Evolutionary conservation across 208 protist species (phyloP).

Genomic region (Novymonas esmeraldas): DNA sequence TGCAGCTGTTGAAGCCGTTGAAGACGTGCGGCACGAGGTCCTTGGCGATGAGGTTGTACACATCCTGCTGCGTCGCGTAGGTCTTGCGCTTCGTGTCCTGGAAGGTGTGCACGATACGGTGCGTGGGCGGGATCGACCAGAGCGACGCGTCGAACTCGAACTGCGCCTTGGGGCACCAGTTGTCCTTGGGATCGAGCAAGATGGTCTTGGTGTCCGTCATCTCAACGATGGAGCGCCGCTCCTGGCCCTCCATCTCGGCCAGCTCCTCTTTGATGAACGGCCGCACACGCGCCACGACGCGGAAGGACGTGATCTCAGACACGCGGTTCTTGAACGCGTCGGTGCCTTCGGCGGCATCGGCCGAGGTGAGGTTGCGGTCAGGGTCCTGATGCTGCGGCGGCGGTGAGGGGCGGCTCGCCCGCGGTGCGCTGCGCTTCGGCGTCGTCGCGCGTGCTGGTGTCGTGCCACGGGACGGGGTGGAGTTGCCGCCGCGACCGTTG

Average conservation of each 20-base stretch:
- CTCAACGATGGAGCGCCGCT: conserved; percentile 87
- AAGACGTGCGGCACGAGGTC: conserved; percentile 93
- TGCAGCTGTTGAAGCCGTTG: conserved; percentile 91
- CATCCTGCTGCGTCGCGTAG: conserved; percentile 85
- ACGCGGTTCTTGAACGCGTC: conserved; percentile 78
- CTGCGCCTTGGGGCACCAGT: conserved; percentile 87
- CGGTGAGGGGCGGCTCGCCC: background rate
- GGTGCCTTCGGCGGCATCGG: conserved; percentile 65
- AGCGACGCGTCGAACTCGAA: conserved; percentile 91
- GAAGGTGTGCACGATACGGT: conserved; percentile 86
- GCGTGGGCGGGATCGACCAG: conserved; percentile 88
- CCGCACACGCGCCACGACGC: conserved; percentile 82
- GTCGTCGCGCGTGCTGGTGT: conserved; percentile 13
- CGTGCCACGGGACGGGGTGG: conserved; percentile 3
- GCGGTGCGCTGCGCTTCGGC: conserved; percentile 13
- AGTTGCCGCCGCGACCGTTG: no score
- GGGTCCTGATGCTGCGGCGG: conserved; percentile 14
- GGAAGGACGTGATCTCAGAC: conserved; percentile 89
- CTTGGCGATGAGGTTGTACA: conserved; percentile 92
- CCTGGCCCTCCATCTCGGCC: conserved; percentile 84
- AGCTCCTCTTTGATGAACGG: conserved; percentile 91
- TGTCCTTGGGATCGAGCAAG: conserved; percentile 84
- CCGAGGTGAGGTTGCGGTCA: conserved; percentile 38
- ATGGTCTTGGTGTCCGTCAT: conserved; percentile 90
- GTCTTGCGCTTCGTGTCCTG: conserved; percentile 71